Evolutionary conservation across 345 rosid species (phyloP).

Genomic region (Gossypium australe): DNA sequence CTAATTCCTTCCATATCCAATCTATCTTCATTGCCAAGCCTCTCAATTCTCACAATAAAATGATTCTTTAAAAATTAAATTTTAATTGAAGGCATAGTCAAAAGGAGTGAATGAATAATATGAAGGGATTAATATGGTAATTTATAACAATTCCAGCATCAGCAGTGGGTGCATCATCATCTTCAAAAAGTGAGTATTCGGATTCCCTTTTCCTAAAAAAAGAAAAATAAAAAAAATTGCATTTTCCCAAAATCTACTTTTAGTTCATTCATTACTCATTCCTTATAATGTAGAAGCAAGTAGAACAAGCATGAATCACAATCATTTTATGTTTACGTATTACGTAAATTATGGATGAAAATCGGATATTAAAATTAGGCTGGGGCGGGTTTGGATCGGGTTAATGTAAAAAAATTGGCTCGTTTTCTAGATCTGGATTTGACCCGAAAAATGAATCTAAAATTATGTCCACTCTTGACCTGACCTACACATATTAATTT

Average conservation of each 20-base stretch:
- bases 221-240: too few relatives aligned
- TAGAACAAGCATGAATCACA: neutral
- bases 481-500: too few relatives aligned
- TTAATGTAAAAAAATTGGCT: too few relatives aligned
- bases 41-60: neutral
- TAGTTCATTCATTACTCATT: too few relatives aligned
- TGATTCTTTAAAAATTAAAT: neutral
- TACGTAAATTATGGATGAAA: neutral
- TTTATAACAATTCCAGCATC: too few relatives aligned
- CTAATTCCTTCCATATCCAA: constrained; percentile 5
- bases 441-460: fast-evolving
- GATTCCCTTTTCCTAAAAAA: too few relatives aligned
- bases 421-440: fast-evolving
- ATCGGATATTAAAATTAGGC: too few relatives aligned
- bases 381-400: fast-evolving
- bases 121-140: neutral
- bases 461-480: too few relatives aligned
- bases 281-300: neutral
- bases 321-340: neutral
- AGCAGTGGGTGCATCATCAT: neutral
- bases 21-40: constrained; percentile 4
- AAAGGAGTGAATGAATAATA: neutral
- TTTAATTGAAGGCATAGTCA: neutral
- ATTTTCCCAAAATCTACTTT: neutral
- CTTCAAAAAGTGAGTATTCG: too few relatives aligned